Percentiles rank a stretch among this genome's conserved stretches.
Evolutionary conservation across 2,329 filamentous ascomycete genomes (phyloP).

Genomic region (Nigrospora sphaerica): DNA sequence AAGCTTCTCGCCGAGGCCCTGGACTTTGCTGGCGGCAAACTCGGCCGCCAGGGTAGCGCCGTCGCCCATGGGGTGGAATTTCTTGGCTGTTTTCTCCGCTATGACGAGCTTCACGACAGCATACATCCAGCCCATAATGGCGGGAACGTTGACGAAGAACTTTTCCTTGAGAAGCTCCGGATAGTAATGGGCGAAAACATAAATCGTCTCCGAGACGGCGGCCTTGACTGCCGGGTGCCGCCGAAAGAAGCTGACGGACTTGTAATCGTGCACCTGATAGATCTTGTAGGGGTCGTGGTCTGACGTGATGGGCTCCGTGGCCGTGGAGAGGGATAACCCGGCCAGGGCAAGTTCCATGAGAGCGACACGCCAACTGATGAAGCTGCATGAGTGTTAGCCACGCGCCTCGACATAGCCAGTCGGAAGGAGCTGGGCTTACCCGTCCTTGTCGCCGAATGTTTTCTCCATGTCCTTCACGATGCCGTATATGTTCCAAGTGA

Average conservation of each 20-base stretch:
- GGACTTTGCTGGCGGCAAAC: constrained; percentile 44
- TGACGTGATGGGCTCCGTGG: constrained; percentile 65
- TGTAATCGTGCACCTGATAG: constrained; percentile 90
- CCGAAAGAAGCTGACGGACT: constrained; percentile 77
- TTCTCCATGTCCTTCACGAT: constrained; percentile 71
- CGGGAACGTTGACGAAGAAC: constrained; percentile 92
- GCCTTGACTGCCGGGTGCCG: constrained; percentile 70
- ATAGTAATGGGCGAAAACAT: constrained; percentile 74
- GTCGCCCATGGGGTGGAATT: constrained; percentile 72
- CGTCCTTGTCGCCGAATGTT: constrained; percentile 75
- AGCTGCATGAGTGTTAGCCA: constrained; percentile 41
- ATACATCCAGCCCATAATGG: constrained; percentile 86
- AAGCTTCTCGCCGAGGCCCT: constrained; percentile 10
- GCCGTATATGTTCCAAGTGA: constrained; percentile 93
- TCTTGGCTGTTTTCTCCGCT: constrained; percentile 65
- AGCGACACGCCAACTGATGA: constrained; percentile 82
- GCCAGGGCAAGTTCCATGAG: constrained; percentile 83
- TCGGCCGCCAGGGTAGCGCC: constrained; percentile 61
- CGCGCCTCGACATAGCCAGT: not conserved
- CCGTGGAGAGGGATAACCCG: constrained; percentile 62
- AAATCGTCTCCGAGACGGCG: constrained; percentile 73
- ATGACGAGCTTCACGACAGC: constrained; percentile 69
- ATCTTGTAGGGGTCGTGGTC: constrained; percentile 82
- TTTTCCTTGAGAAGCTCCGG: constrained; percentile 85
- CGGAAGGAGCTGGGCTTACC: constrained; percentile 45